These are phyloP conservation scores for Russula griseocarnosa DNA, from an alignment of 768 basidiomycete species.

Conservation along the genomic window DNA sequence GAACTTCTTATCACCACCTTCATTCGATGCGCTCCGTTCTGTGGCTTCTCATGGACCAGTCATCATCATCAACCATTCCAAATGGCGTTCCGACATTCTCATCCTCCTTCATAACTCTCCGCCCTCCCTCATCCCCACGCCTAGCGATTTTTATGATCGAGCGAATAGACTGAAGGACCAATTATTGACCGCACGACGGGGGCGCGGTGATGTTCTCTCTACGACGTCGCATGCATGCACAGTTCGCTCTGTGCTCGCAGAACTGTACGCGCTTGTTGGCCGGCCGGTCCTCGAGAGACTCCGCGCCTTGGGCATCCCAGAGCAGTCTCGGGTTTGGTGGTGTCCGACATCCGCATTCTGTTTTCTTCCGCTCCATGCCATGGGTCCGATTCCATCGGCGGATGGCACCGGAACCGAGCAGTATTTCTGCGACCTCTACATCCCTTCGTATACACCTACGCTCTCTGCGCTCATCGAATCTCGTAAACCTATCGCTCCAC, in stretches of 20 bases:
- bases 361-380: conserved; percentile 26
- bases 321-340: conserved; percentile 15
- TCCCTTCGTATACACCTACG: conserved; percentile 5
- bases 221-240: not conserved
- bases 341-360: conserved; percentile 13
- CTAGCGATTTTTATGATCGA: not conserved
- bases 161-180: not conserved
- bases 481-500: not conserved
- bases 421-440: conserved; percentile 17
- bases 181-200: not conserved
- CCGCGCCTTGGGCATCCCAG: conserved; percentile 1
- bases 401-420: not conserved
- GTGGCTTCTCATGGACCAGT: conserved; percentile 7
- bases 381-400: conserved; percentile 14
- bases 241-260: conserved; percentile 1
- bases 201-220: not conserved
- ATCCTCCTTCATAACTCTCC: conserved; percentile 1
- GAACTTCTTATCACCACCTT: not conserved
- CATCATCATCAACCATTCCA: conserved; percentile 15
- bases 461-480: conserved; percentile 2
- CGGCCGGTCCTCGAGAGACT: conserved; percentile 1
- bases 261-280: conserved; percentile 6
- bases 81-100: conserved; percentile 17
- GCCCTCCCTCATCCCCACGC: not conserved
- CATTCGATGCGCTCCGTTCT: conserved; percentile 6